Percentiles rank a stretch among this genome's conserved stretches.
These are phyloP conservation scores for Edaphochlamys debaryana DNA, from an alignment of 139 green algal genomes.

Conservation along the genomic window DNA sequence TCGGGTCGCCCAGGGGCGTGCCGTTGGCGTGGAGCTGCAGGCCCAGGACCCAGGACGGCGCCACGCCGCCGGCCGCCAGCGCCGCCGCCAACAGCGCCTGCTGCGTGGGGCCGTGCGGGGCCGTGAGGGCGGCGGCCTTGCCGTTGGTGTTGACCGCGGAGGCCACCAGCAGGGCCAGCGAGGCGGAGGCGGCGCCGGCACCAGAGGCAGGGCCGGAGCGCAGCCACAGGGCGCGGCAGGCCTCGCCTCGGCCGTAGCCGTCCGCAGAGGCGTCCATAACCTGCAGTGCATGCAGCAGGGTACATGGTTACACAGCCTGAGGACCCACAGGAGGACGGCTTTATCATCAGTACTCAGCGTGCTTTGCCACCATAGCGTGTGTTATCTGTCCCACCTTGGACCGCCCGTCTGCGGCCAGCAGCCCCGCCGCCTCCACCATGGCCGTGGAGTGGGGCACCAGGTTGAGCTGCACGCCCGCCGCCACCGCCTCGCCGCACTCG, in stretches of 20 bases:
- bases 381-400: slow-evolving; percentile 60
- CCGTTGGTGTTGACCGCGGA: slow-evolving; percentile 91
- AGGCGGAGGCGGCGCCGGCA: background rate
- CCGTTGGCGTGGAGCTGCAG: slow-evolving; percentile 78
- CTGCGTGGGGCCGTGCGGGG: slow-evolving; percentile 89
- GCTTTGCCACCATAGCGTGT: too few relatives aligned
- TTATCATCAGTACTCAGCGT: background rate
- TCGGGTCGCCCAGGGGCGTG: slow-evolving; percentile 72
- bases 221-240: slow-evolving; percentile 61
- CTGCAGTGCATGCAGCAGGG: background rate
- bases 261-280: slow-evolving; percentile 74
- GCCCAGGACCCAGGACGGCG: slow-evolving; percentile 21
- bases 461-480: slow-evolving; percentile 60
- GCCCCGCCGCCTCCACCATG: slow-evolving; percentile 54
- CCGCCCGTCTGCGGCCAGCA: slow-evolving; percentile 73
- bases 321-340: too few relatives aligned
- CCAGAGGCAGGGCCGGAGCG: too few relatives aligned
- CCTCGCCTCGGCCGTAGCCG: slow-evolving; percentile 78
- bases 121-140: slow-evolving; percentile 83
- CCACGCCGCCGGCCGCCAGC: slow-evolving; percentile 47
- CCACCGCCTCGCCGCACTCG: slow-evolving; percentile 47
- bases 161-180: slow-evolving; percentile 59
- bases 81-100: slow-evolving; percentile 63
- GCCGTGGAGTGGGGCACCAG: slow-evolving; percentile 69
- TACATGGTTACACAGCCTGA: too few relatives aligned